phyloP scores from a whole-genome alignment of 2,329 filamentous ascomycete species.

The Grosmannia clavigera region DNA sequence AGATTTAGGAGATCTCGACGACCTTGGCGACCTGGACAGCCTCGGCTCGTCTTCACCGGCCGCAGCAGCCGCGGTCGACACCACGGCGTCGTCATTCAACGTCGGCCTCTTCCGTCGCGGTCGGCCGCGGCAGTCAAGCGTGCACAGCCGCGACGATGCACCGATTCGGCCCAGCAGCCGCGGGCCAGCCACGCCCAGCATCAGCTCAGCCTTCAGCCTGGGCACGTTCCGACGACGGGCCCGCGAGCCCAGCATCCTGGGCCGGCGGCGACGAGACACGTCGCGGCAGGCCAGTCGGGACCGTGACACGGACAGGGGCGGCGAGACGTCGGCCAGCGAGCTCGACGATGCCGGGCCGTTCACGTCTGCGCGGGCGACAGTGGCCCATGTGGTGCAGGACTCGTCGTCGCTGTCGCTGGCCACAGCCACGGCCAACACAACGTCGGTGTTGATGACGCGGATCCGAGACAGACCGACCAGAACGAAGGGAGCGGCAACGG shows the following conservation, averaged over 20 bases:
- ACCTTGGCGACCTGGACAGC: slow-evolving; percentile 11
- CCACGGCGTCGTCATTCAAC: slow-evolving; percentile 28
- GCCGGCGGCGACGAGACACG: slow-evolving; percentile 33
- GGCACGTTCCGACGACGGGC: slow-evolving; percentile 44
- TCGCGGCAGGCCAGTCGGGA: slow-evolving; percentile 19
- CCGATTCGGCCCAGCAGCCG: slow-evolving; percentile 42
- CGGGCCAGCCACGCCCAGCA: slow-evolving; percentile 31
- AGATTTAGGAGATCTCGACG: slow-evolving; percentile 11
- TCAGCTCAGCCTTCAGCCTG: slow-evolving; percentile 41
- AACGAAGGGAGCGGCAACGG: no score
- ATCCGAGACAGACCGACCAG: neutral
- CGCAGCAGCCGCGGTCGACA: slow-evolving; percentile 19
- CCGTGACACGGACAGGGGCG: neutral
- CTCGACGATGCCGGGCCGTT: neutral
- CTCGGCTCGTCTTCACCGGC: slow-evolving; percentile 10
- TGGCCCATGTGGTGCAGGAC: neutral
- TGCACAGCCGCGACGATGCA: slow-evolving; percentile 36
- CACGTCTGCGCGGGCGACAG: neutral
- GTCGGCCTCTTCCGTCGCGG: slow-evolving; percentile 32
- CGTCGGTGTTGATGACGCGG: slow-evolving; percentile 6
- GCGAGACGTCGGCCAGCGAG: slow-evolving; percentile 4
- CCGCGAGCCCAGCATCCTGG: slow-evolving; percentile 50
- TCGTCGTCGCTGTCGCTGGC: slow-evolving; percentile 1
- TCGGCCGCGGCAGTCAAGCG: slow-evolving; percentile 35
- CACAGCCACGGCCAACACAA: slow-evolving; percentile 5